phyloP scores from a whole-genome alignment of 2,329 filamentous ascomycete species.

The Xylariaceae sp. region DNA sequence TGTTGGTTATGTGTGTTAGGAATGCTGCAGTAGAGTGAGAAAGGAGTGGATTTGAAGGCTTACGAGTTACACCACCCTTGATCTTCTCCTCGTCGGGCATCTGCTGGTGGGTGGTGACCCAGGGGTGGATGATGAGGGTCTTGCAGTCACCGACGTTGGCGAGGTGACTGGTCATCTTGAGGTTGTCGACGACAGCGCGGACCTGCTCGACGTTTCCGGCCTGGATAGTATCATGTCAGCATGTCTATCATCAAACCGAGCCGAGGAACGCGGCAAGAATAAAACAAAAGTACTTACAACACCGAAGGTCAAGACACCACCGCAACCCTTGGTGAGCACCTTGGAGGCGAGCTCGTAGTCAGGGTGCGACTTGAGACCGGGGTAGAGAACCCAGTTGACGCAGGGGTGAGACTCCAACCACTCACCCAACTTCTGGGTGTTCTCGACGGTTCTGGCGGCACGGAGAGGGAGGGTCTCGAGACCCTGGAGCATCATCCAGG shows the following conservation, averaged over 20 bases:
- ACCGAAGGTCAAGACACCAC: constrained; percentile 67
- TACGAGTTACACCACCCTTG: constrained; percentile 57
- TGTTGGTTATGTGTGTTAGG: constrained; percentile 5
- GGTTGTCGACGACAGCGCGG: constrained; percentile 58
- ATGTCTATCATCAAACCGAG: constrained; percentile 36
- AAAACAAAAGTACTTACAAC: constrained; percentile 45
- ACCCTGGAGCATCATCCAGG: constrained; percentile 65
- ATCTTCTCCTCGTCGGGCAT: constrained; percentile 60
- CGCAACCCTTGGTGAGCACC: constrained; percentile 62
- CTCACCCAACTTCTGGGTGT: constrained; percentile 58
- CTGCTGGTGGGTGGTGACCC: constrained; percentile 68
- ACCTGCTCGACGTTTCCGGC: constrained; percentile 34
- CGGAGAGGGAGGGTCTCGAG: constrained; percentile 64
- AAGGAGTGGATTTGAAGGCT: constrained; percentile 10
- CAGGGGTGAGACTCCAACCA: constrained; percentile 65
- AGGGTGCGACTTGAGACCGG: constrained; percentile 59
- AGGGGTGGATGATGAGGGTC: constrained; percentile 66
- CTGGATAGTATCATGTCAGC: constrained; percentile 21
- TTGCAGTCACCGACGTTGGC: constrained; percentile 71
- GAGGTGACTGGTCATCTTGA: constrained; percentile 68
- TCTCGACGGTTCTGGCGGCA: constrained; percentile 60
- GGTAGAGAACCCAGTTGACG: constrained; percentile 68
- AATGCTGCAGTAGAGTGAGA: neutral
- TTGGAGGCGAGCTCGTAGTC: constrained; percentile 62
- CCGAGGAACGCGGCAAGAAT: neutral